Conservation (phyloP, 2,329 filamentous ascomycete species). For the Fusarium sp. region DNA sequence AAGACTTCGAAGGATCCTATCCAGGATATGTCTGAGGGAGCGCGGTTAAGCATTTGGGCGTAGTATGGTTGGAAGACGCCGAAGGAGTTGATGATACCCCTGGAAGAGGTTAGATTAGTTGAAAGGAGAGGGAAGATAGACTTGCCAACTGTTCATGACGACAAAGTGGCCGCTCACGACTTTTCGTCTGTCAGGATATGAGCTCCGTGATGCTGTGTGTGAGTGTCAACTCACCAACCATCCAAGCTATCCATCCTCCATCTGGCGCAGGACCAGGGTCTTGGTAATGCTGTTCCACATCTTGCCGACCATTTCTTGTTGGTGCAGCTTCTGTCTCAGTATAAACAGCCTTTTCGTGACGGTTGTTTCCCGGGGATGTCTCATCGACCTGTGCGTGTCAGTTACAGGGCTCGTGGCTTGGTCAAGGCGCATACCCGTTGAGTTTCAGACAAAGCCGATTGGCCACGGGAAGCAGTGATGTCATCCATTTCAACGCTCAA, state of each 20-base stretch:
- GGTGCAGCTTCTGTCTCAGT: neutral
- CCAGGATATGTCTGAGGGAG: conserved; percentile 63
- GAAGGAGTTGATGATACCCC: conserved; percentile 66
- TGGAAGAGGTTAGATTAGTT: conserved; percentile 43
- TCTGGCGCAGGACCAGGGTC: conserved; percentile 10
- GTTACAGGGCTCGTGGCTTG: neutral
- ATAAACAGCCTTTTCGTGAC: neutral
- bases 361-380: neutral
- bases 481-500: neutral
- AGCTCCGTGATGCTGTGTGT: neutral
- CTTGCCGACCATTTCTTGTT: neutral
- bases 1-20: conserved; percentile 66
- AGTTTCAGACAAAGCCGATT: neutral
- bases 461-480: neutral
- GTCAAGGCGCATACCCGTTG: neutral
- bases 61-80: conserved; percentile 66
- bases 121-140: conserved; percentile 15
- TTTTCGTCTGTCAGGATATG: conserved; percentile 5
- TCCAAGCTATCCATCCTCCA: conserved; percentile 16
- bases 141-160: conserved; percentile 38
- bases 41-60: conserved; percentile 49
- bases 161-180: conserved; percentile 33
- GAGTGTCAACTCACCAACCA: conserved; percentile 1
- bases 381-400: neutral
- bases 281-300: neutral